Evolutionary conservation across 2,329 filamentous ascomycete species (phyloP), one percentile per base, ranked within the genome.

Genomic region (Fusarium austroafricanum): DNA sequence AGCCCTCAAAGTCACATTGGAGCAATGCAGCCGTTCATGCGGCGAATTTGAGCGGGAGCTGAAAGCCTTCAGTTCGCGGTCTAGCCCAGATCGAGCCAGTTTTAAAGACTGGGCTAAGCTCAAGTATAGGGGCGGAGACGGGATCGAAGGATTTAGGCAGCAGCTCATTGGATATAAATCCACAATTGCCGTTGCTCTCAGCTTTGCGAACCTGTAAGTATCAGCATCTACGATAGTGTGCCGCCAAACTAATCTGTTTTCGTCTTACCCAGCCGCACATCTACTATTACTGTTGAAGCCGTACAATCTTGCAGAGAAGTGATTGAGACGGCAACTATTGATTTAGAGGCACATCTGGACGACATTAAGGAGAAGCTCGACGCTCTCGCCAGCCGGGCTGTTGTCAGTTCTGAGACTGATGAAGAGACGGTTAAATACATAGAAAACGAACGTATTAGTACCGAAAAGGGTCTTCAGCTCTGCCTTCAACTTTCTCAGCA

Each of bases 21-120:
- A 70, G 51, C 77, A 78, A 67, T 84, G 80, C 61, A 77, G 78
- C 39, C 78, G 79, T 62, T 77, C 80, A 28, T 84, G 79, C 61
- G 73, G 77, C 61, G 79, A 81, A 20, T 83, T 84, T 67, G 68
- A 78, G 53, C 44, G 76, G 52, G 76, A 80, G 65, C 69, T 84
- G 35, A 37, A 67, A 28, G 77, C 77, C 72, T 80, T 71, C 58
- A 73, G 71, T 35, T 71, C 73, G 40, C 76, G 70, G 31, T 82
- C 80, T 35, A 71, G 66, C 21, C 73, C 64, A 31, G 70, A 65
- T 60, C 73, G 76, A 53, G 74, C 76, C 21, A 83, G 79, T 69
- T 82, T 83, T 69, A 77, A 79, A 44, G 81, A 82, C 65, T 83
- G 79, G 82, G 78, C 80, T 6, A 80, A 75, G 68, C 65, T 83